Percentiles rank a stretch among this genome's conserved stretches.
Evolutionary conservation across 2,329 filamentous ascomycete species (phyloP).

Genomic region (Remersonia thermophila): DNA sequence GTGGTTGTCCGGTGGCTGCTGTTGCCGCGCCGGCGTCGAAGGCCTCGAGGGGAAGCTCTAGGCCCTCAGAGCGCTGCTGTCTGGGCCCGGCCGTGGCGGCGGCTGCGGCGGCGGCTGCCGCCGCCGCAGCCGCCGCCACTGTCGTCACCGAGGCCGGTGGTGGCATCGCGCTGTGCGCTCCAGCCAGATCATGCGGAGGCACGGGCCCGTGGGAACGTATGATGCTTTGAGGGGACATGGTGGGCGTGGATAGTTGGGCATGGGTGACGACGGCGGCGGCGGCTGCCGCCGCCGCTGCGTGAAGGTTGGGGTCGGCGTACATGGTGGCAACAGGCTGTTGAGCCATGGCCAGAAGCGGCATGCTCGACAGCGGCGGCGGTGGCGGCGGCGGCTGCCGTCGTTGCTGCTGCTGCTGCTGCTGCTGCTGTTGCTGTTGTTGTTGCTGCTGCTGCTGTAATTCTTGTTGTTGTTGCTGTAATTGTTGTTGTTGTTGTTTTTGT

Average conservation of each 20-base stretch:
- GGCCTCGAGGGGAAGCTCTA: conserved; percentile 31
- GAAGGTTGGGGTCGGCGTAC: conserved; percentile 18
- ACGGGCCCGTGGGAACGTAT: conserved; percentile 4
- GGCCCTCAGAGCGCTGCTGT: conserved; percentile 20
- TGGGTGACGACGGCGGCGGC: conserved; percentile 11
- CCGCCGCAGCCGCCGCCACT: not conserved
- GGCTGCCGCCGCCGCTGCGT: no score
- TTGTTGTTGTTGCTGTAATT: no score
- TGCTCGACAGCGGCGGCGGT: no score
- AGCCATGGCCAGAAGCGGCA: conserved; percentile 13
- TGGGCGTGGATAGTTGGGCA: conserved; percentile 10
- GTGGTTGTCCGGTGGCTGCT: no score
- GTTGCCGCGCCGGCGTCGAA: conserved; percentile 27
- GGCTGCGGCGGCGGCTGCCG: not conserved
- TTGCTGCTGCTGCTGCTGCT: no score
- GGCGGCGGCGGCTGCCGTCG: no score
- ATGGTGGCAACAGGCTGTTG: conserved; percentile 7
- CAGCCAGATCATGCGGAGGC: no score
- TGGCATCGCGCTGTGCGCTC: no score
- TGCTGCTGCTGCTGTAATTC: no score
- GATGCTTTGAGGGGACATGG: conserved; percentile 8
- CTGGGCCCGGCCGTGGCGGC: not conserved
- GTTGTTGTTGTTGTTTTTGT: no score
- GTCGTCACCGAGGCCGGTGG: not conserved
- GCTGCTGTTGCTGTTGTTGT: no score